Evolutionary conservation across 768 basidiomycete species (phyloP), one percentile per base, ranked within the genome.

Genomic region (Calocybe cyanea): DNA sequence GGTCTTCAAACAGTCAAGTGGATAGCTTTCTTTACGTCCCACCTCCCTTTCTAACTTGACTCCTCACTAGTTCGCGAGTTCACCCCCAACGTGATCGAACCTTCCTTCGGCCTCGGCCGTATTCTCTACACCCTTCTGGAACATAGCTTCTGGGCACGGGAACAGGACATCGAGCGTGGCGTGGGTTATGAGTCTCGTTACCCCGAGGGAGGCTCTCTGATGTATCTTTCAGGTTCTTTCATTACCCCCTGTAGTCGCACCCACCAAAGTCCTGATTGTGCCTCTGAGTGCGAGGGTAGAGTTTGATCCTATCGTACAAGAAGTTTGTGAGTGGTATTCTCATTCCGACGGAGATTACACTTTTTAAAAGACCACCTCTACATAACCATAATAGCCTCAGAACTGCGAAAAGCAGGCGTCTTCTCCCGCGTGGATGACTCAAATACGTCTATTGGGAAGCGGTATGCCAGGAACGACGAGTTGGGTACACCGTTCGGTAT

Each of bases 81-180:
- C 68, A 92, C 83, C 45, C 96, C 95, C 30, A 98, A 97, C 66
- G 96, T 99, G 65, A 95, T 98, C 63, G 95, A 97, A 64, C 94
- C 96, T 18, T 99, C 96, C 3, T 96, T 97, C 67, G 95, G 96
- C 49, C 81, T 98, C 54, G 95, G 95, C 43, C 92, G 95, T 44
- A 96, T 98, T 57, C 73, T 97, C 37, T 97, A 97, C 65, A 83
- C 81, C 21, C 75, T 98, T 41, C 81, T 99, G 25, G 96, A 99
- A 65, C 96, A 98, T 72, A 83, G 80, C 57, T 99, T 85, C 76
- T 98, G 95, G 96, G 80, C 80, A 49, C 82, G 96, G 62, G 93
- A 92, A 60, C 81, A 89, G 58, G 95, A 97, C 63, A 71, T 89
- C 20, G 88, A 92, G 51, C 87, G 95, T 56, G 87, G 83, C 49